These are phyloP conservation scores for Allium fistulosum DNA, from an alignment of 106 monocot species.

Conservation along the genomic window DNA sequence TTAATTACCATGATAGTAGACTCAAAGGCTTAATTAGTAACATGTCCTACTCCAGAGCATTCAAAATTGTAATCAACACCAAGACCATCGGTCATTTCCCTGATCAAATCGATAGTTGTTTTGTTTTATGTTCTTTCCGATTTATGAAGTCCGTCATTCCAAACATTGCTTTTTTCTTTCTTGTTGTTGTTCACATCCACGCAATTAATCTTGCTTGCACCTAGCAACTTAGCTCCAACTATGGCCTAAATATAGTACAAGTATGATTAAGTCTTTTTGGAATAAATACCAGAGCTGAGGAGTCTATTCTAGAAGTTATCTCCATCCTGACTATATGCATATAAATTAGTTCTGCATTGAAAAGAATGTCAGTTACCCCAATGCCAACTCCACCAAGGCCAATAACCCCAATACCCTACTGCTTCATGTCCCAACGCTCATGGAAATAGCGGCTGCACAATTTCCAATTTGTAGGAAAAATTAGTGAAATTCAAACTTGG, in stretches of 20 bases:
- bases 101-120: neutral
- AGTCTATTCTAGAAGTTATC: too few species aligned
- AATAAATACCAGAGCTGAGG: too few species aligned
- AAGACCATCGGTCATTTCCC: conserved; percentile 2
- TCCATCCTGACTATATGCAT: too few species aligned
- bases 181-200: neutral
- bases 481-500: too few species aligned
- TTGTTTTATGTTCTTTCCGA: neutral
- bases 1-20: neutral
- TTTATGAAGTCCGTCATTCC: conserved; percentile 11
- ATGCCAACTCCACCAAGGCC: conserved; percentile 8
- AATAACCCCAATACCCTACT: conserved; percentile 4
- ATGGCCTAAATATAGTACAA: neutral
- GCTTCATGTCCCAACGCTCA: too few species aligned
- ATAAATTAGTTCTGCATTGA: neutral
- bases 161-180: neutral
- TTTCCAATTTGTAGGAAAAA: too few species aligned
- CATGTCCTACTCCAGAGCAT: neutral
- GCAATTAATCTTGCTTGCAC: neutral
- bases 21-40: neutral
- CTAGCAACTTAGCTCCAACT: too few species aligned
- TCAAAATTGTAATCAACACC: conserved; percentile 8
- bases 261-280: too few species aligned
- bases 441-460: too few species aligned
- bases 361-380: neutral